phyloP scores from a whole-genome alignment of 257 asterid genomes.

The Thymus quinquecostatus region DNA sequence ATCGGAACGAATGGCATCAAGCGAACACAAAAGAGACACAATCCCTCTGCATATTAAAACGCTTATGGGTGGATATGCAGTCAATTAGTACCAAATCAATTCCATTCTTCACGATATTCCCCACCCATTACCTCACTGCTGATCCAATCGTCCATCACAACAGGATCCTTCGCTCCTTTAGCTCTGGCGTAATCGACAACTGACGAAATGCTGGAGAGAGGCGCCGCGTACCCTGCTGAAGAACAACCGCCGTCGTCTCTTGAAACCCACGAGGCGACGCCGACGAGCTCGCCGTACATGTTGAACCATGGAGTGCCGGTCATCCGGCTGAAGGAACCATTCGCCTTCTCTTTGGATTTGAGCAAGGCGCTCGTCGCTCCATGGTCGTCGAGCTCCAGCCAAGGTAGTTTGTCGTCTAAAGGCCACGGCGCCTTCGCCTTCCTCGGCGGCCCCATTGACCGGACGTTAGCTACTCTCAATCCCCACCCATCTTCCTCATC shows the following conservation, averaged over 20 bases:
- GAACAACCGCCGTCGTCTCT: neutral
- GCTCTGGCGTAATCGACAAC: neutral
- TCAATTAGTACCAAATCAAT: neutral
- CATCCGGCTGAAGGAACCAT: neutral
- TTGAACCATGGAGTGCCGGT: conserved; percentile 2
- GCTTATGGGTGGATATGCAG: neutral
- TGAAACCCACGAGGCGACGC: neutral
- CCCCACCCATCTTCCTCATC: neutral
- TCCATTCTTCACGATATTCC: neutral
- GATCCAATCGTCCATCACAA: neutral
- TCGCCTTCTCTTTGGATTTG: neutral
- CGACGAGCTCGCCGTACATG: neutral
- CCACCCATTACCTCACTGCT: neutral
- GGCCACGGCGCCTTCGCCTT: neutral
- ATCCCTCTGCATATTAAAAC: neutral
- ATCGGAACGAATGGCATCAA: neutral
- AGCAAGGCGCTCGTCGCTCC: neutral
- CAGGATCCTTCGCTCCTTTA: neutral
- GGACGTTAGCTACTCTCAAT: neutral
- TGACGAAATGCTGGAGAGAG: neutral
- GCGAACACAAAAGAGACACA: neutral
- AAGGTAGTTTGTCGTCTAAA: neutral
- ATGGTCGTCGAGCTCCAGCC: neutral
- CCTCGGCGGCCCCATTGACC: neutral
- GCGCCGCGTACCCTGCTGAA: neutral